Evolutionary conservation across 1,139 yeast genomes (phyloP).

Genomic region (Yarrowia galli): DNA sequence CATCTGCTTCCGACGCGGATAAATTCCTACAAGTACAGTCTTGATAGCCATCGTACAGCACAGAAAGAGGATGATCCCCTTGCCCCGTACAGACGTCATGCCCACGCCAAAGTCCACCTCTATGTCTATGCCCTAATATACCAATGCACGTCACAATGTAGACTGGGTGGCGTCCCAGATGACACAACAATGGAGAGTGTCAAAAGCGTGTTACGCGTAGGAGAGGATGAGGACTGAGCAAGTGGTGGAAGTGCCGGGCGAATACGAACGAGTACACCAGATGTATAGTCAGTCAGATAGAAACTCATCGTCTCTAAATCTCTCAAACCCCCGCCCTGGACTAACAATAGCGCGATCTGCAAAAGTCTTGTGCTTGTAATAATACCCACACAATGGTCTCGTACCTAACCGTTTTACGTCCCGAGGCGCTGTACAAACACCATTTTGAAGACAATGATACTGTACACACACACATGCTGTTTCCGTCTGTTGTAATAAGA

Average conservation of each 20-base stretch:
- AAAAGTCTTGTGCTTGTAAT: neutral
- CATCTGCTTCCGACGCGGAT: neutral
- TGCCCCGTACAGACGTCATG: neutral
- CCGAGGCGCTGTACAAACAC: slow-evolving; percentile 1
- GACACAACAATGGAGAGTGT: slow-evolving; percentile 19
- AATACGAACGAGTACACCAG: too few species aligned
- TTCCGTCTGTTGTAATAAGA: too few species aligned
- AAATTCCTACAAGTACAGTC: slow-evolving; percentile 25
- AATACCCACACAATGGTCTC: neutral
- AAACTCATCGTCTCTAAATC: neutral
- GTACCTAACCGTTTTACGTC: slow-evolving; percentile 11
- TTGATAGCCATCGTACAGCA: neutral
- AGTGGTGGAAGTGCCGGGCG: too few species aligned
- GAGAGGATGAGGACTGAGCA: too few species aligned
- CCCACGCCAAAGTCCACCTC: neutral
- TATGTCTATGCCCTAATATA: neutral
- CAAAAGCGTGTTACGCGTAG: slow-evolving; percentile 1
- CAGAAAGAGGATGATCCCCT: neutral
- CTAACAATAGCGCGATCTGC: slow-evolving; percentile 4
- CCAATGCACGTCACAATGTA: slow-evolving; percentile 33
- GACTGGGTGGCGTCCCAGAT: slow-evolving; percentile 5
- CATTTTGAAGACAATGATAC: too few species aligned
- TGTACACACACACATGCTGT: too few species aligned
- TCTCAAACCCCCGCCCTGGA: neutral
- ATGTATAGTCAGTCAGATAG: too few species aligned